Base-by-base conservation (phyloP, 768 basidiomycete genomes). In the Saitozyma sp. region DNA sequence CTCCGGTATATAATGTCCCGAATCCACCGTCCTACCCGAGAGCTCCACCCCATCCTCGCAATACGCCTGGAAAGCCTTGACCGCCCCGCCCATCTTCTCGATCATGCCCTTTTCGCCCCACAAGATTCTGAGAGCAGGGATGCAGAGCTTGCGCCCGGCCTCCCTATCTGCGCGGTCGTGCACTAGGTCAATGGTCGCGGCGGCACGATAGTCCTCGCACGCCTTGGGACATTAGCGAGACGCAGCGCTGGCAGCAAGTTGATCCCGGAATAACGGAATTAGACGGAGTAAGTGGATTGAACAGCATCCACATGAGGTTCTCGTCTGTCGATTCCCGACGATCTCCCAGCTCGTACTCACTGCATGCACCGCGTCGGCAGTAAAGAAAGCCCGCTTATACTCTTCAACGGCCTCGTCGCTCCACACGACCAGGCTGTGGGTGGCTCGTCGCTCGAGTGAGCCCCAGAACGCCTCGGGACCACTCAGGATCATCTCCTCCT, bases 171-270 rank as follows among this genome's bases (percentile, higher is more conserved):
- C 64, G 5, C 64, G 54, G 55, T 79, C 78, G 50, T 76, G 74
- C 1, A 67, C 69, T 1, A 78, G 65, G 55, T 79, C 78, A 29
- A 78, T 79, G 3, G 67, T 64, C 6, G 76, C 76, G 29, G 74
- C 62, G 0, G 78, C 78, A 7, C 78, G 67, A 59, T 79, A 79
- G 55, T 79, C 78, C 58, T 79, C 78, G 58, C 71, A 72, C n/a
- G 60, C 56, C 67, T n/a, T n/a, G n/a, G n/a, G n/a, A n/a, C n/a
- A n/a, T n/a, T n/a, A n/a, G n/a, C n/a, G n/a, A n/a, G n/a, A n/a
- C n/a, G n/a, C n/a, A n/a, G n/a, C n/a, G n/a, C n/a, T n/a, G n/a
- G n/a, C n/a, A n/a, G n/a, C n/a, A n/a, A n/a, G n/a, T n/a, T n/a
- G n/a, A n/a, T n/a, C n/a, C n/a, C n/a, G n/a, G n/a, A n/a, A n/a